Evolutionary conservation across 2,329 filamentous ascomycete genomes (phyloP).

Genomic region (Dactylellina cionopaga): DNA sequence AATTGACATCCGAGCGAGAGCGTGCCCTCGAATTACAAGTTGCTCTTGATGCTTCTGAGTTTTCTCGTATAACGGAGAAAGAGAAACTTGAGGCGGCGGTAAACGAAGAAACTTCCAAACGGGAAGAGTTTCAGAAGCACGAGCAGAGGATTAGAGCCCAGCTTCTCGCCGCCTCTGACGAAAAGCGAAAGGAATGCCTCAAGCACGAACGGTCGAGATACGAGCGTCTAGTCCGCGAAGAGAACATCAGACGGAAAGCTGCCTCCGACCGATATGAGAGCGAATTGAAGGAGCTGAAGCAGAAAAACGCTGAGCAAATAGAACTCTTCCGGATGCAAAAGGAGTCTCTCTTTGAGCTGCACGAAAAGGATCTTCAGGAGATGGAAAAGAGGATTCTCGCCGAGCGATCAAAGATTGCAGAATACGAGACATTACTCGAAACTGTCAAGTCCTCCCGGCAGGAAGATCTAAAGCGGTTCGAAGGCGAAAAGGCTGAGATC

Average conservation of each 20-base stretch:
- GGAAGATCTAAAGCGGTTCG: slow-evolving; percentile 43
- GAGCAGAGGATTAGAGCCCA: slow-evolving; percentile 48
- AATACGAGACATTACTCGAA: slow-evolving; percentile 40
- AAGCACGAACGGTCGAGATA: slow-evolving; percentile 48
- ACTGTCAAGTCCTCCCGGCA: slow-evolving; percentile 39
- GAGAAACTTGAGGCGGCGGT: slow-evolving; percentile 45
- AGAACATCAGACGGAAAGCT: slow-evolving; percentile 45
- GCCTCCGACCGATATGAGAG: slow-evolving; percentile 49
- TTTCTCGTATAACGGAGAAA: slow-evolving; percentile 44
- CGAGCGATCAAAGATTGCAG: slow-evolving; percentile 27
- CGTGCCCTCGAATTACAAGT: slow-evolving; percentile 46
- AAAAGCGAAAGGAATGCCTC: slow-evolving; percentile 47
- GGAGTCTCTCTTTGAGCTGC: slow-evolving; percentile 45
- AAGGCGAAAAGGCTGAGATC: slow-evolving; percentile 44
- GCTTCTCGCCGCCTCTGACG: slow-evolving; percentile 42
- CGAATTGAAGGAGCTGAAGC: slow-evolving; percentile 47
- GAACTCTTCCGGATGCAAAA: slow-evolving; percentile 52
- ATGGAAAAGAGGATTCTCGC: slow-evolving; percentile 36
- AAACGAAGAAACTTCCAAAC: slow-evolving; percentile 40
- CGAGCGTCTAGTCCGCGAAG: slow-evolving; percentile 45
- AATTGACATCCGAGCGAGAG: slow-evolving; percentile 37
- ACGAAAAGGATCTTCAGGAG: slow-evolving; percentile 38
- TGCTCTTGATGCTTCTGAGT: slow-evolving; percentile 50
- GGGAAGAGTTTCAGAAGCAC: slow-evolving; percentile 50
- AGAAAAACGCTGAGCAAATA: slow-evolving; percentile 45